A percentile compares a stretch with the other conserved stretches of the same genome.
Evolutionary conservation across 495 filamentous ascomycete genomes (phyloP).

Genomic region (Physcia stellaris): DNA sequence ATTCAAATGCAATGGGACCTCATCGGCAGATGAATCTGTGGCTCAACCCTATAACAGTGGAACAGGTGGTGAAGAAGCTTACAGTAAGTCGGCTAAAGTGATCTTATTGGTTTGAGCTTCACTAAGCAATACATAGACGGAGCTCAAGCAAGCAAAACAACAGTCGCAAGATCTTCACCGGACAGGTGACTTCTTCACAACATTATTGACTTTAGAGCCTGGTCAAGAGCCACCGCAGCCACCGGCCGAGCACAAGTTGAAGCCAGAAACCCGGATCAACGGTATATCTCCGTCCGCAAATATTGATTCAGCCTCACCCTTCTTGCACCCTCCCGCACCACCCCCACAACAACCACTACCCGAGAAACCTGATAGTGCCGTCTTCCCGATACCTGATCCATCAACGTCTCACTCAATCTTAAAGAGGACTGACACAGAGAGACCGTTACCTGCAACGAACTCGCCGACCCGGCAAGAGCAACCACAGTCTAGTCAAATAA

Average conservation of each 20-base stretch:
- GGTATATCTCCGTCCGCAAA: conserved; percentile 35
- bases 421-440: conserved; percentile 63
- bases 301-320: conserved; percentile 46
- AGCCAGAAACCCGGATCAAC: conserved; percentile 30
- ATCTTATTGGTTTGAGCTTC: not conserved
- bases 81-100: conserved; percentile 48
- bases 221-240: conserved; percentile 43
- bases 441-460: conserved; percentile 41
- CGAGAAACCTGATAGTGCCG: conserved; percentile 67
- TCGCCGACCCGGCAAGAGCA: conserved; percentile 53
- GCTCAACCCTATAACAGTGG: conserved; percentile 78
- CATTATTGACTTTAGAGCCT: conserved; percentile 57
- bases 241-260: conserved; percentile 27
- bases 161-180: conserved; percentile 73
- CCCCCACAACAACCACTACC: conserved; percentile 84
- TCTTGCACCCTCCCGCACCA: conserved; percentile 81
- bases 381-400: conserved; percentile 26
- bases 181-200: conserved; percentile 66
- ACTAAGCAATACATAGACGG: conserved; percentile 38
- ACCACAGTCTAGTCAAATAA: conserved; percentile 58
- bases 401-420: conserved; percentile 39
- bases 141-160: conserved; percentile 76
- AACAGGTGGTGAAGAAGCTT: conserved; percentile 87
- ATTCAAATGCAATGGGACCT: conserved; percentile 46
- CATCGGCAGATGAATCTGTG: conserved; percentile 64